Conservation (phyloP, 2,329 filamentous ascomycete species). For the Alternaria sp. region DNA sequence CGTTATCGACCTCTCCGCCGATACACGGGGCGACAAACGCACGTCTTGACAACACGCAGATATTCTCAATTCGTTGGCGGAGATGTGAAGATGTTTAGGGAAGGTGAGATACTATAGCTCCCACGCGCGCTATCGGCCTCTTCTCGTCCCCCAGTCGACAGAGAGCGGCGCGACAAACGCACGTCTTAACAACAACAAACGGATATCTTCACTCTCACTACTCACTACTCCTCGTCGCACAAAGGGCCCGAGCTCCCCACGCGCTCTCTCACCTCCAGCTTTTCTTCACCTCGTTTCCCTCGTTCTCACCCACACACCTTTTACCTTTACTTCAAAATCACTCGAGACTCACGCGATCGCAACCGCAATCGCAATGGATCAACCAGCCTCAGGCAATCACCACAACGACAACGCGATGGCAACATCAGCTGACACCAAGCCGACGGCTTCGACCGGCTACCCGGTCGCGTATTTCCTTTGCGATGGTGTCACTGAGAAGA, state of each 20-base stretch:
- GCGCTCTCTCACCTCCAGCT: not conserved
- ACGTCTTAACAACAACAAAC: not conserved
- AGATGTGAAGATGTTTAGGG: not conserved
- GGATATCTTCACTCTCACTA: not conserved
- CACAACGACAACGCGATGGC: not conserved
- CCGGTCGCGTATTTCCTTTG: slow-evolving; percentile 1
- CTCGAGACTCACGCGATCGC: not conserved
- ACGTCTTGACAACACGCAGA: not conserved
- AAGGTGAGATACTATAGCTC: not conserved
- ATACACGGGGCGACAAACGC: not conserved
- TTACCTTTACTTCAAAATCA: not conserved
- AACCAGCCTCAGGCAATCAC: not conserved
- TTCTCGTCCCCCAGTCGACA: not conserved
- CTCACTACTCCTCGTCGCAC: not conserved
- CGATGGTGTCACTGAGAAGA: not conserved
- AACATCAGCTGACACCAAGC: not conserved
- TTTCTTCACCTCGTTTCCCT: not conserved
- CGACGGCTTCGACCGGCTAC: not conserved
- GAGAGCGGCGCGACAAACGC: not conserved
- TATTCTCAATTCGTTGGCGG: not conserved
- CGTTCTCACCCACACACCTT: not conserved
- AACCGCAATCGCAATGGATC: not conserved
- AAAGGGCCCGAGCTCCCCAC: not conserved
- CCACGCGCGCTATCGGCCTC: not conserved
- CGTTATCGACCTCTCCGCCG: not conserved